These are phyloP conservation scores for Mycosarcoma maydis DNA, from an alignment of 1,284 basidiomycete species.

Conservation along the genomic window DNA sequence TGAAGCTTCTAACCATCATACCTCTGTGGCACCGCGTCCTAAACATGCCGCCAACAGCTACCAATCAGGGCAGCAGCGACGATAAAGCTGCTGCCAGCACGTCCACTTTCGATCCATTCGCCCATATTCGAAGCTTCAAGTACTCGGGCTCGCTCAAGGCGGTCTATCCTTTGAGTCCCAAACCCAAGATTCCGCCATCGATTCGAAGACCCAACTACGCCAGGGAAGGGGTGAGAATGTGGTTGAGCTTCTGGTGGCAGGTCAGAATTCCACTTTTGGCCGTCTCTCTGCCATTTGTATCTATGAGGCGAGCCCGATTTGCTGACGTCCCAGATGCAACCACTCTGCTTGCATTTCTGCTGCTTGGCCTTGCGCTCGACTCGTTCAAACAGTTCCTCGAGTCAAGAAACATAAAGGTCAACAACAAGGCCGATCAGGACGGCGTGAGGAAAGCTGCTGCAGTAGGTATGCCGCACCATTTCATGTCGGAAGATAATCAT, in stretches of 20 bases:
- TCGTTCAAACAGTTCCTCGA: constrained; percentile 52
- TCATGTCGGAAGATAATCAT: too few relatives aligned
- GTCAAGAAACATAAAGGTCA: constrained; percentile 62
- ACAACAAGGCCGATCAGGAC: constrained; percentile 53
- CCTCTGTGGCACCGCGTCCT: neutral
- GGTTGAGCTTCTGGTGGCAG: constrained; percentile 51
- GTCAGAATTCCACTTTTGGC: constrained; percentile 50
- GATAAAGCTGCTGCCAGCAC: neutral
- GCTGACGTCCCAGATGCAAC: constrained; percentile 23
- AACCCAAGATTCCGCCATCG: constrained; percentile 57
- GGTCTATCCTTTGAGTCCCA: constrained; percentile 61
- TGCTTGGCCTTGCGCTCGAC: constrained; percentile 36
- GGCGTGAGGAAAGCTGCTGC: constrained; percentile 59
- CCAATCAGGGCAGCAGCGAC: constrained; percentile 2
- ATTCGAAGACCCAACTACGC: constrained; percentile 65
- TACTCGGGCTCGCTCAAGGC: constrained; percentile 60
- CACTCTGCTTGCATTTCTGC: constrained; percentile 24
- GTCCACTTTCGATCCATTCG: constrained; percentile 60
- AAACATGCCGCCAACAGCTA: constrained; percentile 32
- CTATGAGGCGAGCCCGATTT: constrained; percentile 1
- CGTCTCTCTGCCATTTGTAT: constrained; percentile 19
- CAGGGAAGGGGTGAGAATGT: constrained; percentile 62
- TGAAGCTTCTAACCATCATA: constrained; percentile 7
- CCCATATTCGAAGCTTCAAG: constrained; percentile 46
- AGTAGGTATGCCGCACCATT: constrained; percentile 11